phyloP scores from a whole-genome alignment of 306 rosid species.

The Astragalus membranaceus region DNA sequence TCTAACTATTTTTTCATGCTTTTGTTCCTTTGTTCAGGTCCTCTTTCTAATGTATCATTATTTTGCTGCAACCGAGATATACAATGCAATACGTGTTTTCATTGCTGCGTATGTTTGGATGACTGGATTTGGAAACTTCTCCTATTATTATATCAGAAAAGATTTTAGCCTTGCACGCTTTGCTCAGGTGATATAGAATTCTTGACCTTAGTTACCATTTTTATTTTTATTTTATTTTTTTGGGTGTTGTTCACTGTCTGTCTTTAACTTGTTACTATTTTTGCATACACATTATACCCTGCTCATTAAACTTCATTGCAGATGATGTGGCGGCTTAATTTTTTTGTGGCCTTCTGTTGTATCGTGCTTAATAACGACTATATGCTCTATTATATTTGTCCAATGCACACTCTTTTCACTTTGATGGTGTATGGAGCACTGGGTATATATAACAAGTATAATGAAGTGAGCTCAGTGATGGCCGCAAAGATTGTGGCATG shows the following conservation, averaged over 20 bases:
- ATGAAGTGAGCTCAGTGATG: conserved; percentile 75
- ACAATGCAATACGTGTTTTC: conserved; percentile 89
- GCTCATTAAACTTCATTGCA: conserved; percentile 35
- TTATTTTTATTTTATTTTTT: neutral
- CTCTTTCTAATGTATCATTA: conserved; percentile 95
- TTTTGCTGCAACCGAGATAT: conserved; percentile 95
- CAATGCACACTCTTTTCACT: conserved; percentile 97
- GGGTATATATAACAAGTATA: conserved; percentile 81
- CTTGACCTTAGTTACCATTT: neutral
- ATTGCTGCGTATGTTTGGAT: conserved; percentile 99
- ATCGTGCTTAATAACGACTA: conserved; percentile 90
- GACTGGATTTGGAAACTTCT: conserved; percentile 99
- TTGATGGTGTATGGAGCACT: conserved; percentile 98
- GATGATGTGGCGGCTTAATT: conserved; percentile 99
- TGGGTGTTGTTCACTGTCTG: neutral
- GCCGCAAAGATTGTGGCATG: conserved; percentile 72
- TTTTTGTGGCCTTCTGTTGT: conserved; percentile 88
- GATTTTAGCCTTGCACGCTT: conserved; percentile 93
- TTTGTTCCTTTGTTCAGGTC: conserved; percentile 52
- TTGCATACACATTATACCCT: neutral
- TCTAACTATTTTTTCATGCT: neutral
- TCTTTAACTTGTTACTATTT: neutral
- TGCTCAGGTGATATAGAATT: conserved; percentile 64
- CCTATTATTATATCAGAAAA: conserved; percentile 88
- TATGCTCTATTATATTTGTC: conserved; percentile 93